phyloP scores from a whole-genome alignment of 1,284 basidiomycete genomes.

The Fistulinella staudtii region DNA sequence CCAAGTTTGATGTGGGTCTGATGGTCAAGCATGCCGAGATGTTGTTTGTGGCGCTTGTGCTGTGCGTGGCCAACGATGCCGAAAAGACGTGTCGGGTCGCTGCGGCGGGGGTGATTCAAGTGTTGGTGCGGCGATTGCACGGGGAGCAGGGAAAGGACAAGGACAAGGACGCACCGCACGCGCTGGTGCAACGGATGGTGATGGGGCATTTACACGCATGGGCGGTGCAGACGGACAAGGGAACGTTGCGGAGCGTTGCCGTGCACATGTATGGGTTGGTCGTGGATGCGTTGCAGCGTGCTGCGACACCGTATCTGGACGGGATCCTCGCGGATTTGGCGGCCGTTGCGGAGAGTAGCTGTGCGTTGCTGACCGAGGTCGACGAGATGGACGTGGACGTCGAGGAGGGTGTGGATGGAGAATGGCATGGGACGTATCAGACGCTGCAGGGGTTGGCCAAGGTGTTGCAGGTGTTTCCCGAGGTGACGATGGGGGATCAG shows the following conservation, averaged over 20 bases:
- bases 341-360: slow-evolving; percentile 47
- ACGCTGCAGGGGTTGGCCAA: slow-evolving; percentile 67
- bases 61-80: slow-evolving; percentile 93
- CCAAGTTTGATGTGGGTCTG: slow-evolving; percentile 80
- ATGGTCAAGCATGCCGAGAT: slow-evolving; percentile 85
- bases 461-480: slow-evolving; percentile 56
- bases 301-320: slow-evolving; percentile 46
- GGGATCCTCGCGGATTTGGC: slow-evolving; percentile 60
- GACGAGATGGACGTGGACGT: slow-evolving; percentile 17
- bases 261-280: slow-evolving; percentile 81
- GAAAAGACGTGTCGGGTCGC: slow-evolving; percentile 86
- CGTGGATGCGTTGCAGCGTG: slow-evolving; percentile 59
- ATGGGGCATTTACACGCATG: slow-evolving; percentile 78
- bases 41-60: slow-evolving; percentile 88
- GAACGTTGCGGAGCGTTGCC: slow-evolving; percentile 66
- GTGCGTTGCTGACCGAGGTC: slow-evolving; percentile 35
- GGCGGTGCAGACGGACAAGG: slow-evolving; percentile 64
- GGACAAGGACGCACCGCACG: too few relatives aligned
- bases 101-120: slow-evolving; percentile 80
- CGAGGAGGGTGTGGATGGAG: slow-evolving; percentile 51
- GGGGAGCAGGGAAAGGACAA: slow-evolving; percentile 44
- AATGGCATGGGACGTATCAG: slow-evolving; percentile 88
- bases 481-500: slow-evolving; percentile 32
- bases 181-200: slow-evolving; percentile 34
- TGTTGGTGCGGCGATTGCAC: slow-evolving; percentile 67